phyloP scores from a whole-genome alignment of 2,329 filamentous ascomycete genomes.

The Fusarium tupiense region DNA sequence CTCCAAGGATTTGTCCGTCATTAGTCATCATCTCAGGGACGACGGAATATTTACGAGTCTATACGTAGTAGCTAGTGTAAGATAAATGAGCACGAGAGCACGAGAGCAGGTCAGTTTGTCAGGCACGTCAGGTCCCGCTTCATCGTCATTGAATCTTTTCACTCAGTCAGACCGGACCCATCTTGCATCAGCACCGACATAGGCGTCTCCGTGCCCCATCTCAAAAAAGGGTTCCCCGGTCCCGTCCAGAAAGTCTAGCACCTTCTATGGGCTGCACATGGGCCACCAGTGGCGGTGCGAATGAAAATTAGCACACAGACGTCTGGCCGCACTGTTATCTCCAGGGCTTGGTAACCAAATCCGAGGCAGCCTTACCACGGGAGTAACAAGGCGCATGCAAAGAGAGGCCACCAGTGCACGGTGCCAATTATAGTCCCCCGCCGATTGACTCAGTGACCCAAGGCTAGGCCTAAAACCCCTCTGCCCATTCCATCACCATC shows the following conservation, averaged over 20 bases:
- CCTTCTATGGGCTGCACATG: slow-evolving; percentile 39
- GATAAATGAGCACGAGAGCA: neutral
- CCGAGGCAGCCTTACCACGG: slow-evolving; percentile 22
- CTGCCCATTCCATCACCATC: slow-evolving; percentile 46
- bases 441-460: slow-evolving; percentile 52
- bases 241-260: slow-evolving; percentile 41
- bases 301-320: slow-evolving; percentile 14
- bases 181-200: neutral
- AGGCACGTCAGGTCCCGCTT: slow-evolving; percentile 20
- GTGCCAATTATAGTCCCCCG: slow-evolving; percentile 40
- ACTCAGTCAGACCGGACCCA: slow-evolving; percentile 11
- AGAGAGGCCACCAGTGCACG: slow-evolving; percentile 35
- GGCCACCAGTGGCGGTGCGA: slow-evolving; percentile 40
- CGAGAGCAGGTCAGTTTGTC: slow-evolving; percentile 19
- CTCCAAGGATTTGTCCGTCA: neutral
- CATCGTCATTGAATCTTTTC: slow-evolving; percentile 29
- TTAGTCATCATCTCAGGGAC: slow-evolving; percentile 36
- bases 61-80: neutral
- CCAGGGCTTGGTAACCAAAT: neutral
- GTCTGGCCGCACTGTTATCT: neutral
- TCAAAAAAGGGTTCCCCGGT: neutral
- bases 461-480: slow-evolving; percentile 24
- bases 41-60: neutral
- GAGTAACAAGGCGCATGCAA: slow-evolving; percentile 19
- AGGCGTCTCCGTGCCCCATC: slow-evolving; percentile 11